phyloP scores from a whole-genome alignment of 257 asterid species.

The Nicotiana tabacum region DNA sequence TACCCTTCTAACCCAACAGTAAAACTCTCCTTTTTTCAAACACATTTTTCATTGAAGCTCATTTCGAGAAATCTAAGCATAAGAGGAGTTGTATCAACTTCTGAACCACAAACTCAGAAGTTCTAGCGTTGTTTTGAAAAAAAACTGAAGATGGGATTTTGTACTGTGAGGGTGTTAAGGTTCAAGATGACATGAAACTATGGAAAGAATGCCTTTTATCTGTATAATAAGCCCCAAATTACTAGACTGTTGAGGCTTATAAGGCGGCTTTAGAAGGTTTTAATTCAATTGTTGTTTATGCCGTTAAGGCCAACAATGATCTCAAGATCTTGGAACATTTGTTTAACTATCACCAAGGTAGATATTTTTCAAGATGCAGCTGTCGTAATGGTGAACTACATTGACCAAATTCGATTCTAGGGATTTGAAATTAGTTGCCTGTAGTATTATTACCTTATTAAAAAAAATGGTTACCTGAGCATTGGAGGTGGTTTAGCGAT shows the following conservation, averaged over 20 bases:
- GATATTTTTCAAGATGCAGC: conserved; percentile 98
- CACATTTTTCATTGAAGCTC: conserved; percentile 39
- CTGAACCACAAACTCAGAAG: conserved; percentile 52
- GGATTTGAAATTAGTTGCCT: conserved; percentile 58
- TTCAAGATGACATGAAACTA: conserved; percentile 59
- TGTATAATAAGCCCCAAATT: conserved; percentile 80
- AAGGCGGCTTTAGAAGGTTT: conserved; percentile 73
- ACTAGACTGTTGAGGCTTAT: conserved; percentile 76
- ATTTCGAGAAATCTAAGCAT: conserved; percentile 27
- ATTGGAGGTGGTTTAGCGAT: conserved; percentile 98
- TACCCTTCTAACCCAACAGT: conserved; percentile 10
- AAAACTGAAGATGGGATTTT: conserved; percentile 73
- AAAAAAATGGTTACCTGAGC: conserved; percentile 45
- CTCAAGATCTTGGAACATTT: conserved; percentile 84
- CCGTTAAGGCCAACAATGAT: conserved; percentile 88
- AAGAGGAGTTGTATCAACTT: conserved; percentile 51
- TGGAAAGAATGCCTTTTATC: conserved; percentile 82
- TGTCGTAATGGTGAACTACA: conserved; percentile 78
- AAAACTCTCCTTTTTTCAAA: conserved; percentile 12
- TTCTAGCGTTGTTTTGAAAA: conserved; percentile 62
- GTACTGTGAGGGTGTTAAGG: conserved; percentile 68
- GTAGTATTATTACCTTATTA: too few species aligned
- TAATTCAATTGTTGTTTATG: conserved; percentile 72
- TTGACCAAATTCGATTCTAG: conserved; percentile 82
- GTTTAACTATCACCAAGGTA: conserved; percentile 96